Percentiles rank a stretch among this genome's conserved stretches.
phyloP scores from a whole-genome alignment of 345 rosid species.

The Aquilaria yunnanensis region DNA sequence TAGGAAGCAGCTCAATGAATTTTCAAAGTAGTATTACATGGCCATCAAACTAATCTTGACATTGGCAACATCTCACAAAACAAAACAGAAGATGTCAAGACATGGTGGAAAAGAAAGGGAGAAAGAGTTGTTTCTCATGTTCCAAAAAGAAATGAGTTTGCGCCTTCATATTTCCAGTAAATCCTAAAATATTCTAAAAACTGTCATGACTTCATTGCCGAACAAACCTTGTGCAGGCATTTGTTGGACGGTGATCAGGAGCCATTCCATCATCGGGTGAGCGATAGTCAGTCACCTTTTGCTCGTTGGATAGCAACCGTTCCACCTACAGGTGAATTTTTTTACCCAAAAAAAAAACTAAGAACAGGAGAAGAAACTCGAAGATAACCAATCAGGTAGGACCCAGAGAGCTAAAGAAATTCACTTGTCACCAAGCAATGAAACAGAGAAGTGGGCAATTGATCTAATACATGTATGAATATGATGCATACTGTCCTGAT shows the following conservation, averaged over 20 bases:
- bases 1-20: too few relatives aligned
- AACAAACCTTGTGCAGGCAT: conserved; percentile 85
- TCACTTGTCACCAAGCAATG: neutral
- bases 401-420: neutral
- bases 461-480: too few relatives aligned
- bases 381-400: neutral
- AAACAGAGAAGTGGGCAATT: neutral
- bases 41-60: too few relatives aligned
- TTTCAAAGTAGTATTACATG: too few relatives aligned
- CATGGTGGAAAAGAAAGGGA: neutral
- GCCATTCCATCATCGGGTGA: conserved; percentile 94
- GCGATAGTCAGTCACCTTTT: conserved; percentile 84
- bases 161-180: conserved; percentile 3
- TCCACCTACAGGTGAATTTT: conserved; percentile 53
- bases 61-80: neutral
- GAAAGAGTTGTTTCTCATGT: neutral
- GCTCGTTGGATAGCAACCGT: conserved; percentile 88
- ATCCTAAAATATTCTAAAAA: conserved; percentile 2
- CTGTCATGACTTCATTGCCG: neutral
- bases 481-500: too few relatives aligned
- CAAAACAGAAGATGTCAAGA: neutral
- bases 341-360: neutral
- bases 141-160: neutral
- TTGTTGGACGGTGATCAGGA: conserved; percentile 97
- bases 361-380: neutral